These are phyloP conservation scores for Kodamaea arcana DNA, from an alignment of 1,139 yeast genomes.

Conservation along the genomic window DNA sequence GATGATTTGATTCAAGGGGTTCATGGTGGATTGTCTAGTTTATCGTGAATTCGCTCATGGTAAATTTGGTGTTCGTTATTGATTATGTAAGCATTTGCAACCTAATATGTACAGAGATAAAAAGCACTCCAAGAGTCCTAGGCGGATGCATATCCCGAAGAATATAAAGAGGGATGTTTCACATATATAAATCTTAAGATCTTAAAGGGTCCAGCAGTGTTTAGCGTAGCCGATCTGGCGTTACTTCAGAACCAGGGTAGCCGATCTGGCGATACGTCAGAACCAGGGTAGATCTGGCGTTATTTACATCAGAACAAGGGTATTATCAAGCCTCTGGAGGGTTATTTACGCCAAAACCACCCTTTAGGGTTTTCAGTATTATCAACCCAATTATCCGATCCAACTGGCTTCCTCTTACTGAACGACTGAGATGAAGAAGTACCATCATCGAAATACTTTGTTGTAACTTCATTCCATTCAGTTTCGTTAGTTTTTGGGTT, in stretches of 20 bases:
- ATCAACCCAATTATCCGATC: constrained; percentile 31
- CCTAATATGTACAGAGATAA: too few relatives aligned
- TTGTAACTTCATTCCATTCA: constrained; percentile 48
- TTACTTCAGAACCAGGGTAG: too few relatives aligned
- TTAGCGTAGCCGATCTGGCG: too few relatives aligned
- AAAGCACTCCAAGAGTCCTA: too few relatives aligned
- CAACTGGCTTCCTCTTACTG: constrained; percentile 36
- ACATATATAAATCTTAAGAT: too few relatives aligned
- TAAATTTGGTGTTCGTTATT: not conserved
- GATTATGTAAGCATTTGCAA: not conserved
- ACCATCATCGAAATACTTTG: constrained; percentile 64
- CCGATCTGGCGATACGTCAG: too few relatives aligned
- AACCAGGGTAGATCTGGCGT: too few relatives aligned
- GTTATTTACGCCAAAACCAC: constrained; percentile 15
- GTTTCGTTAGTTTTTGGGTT: constrained; percentile 54
- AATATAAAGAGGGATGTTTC: too few relatives aligned
- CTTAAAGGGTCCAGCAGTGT: too few relatives aligned
- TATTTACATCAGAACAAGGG: too few relatives aligned
- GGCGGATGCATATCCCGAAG: too few relatives aligned
- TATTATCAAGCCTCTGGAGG: too few relatives aligned
- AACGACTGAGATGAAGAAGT: constrained; percentile 41
- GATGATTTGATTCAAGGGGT: constrained; percentile 68
- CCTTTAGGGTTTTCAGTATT: constrained; percentile 7
- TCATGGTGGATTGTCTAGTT: constrained; percentile 16
- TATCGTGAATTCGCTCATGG: not conserved